Base-by-base conservation (phyloP, 768 basidiomycete genomes). In the Lentinula raphanica region DNA sequence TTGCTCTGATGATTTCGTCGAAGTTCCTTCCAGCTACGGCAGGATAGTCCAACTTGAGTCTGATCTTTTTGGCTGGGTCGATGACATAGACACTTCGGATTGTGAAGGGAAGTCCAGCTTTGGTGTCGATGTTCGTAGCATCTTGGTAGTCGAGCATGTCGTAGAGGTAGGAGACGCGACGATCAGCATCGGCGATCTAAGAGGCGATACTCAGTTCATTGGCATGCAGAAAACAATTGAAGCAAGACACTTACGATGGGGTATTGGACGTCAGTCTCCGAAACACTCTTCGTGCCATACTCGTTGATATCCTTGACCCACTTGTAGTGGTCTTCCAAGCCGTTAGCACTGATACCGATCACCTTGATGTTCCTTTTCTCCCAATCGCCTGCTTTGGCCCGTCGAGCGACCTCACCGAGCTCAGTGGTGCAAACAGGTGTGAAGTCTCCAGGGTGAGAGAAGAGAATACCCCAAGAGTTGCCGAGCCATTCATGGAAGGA, bases 71-170 rank as follows among this genome's bases (percentile, higher is more conserved):
- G 76, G 92, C 93, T 45, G 97, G 95, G 76, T 99, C 97, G 67
- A 99, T 93, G 63, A 99, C 77, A 74, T 96, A 99, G 60, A 99
- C 97, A 7, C 94, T 97, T 60, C 97, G 89, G 74, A 99, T 85
- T 49, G 97, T 99, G 79, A 98, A 94, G 21, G 97, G 97, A 44
- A 98, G 80, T 48, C 94, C 92, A 27, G 51, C 17, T 72, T 91
- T 92, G 36, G 74, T 76, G 69, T 92, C 90, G 36, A 83, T 80
- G 75, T 93, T 99, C 56, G 94, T 95, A 42, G 87, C 82, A 74
- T 99, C 97, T 72, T 94, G 92, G 68, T 90, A 82, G 71, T 98
- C 97, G 58, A 98, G 80, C 96, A 98, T 98, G 69, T 97, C 95
- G 68, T 97, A 96, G 58, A 92, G 74, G 40, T 82, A 84, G 8